Evolutionary conservation across 2,329 filamentous ascomycete genomes (phyloP), one percentile per base, ranked within the genome.

Genomic region (Aspergillus sp.): DNA sequence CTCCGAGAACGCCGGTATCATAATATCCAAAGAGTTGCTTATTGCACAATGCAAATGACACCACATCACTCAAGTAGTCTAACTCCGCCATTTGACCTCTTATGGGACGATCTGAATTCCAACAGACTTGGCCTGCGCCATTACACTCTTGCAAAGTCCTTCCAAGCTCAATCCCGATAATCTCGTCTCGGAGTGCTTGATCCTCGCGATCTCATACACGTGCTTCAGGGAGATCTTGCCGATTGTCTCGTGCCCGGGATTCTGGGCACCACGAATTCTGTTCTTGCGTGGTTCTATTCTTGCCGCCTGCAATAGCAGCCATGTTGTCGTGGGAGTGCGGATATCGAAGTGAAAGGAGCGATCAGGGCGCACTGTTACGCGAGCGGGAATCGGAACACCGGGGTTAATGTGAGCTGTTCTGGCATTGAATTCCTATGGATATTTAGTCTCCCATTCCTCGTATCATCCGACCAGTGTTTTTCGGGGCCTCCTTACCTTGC

Each of bases 131-230:
- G 88, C 87, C 75, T 90, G 88, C 64, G 80, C 87, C 65, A 93
- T 90, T 60, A 93, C 80, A 54, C 86, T 85, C 76, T 83, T 87
- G 77, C 89, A 91, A 27, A 93, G 70, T 1, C 88, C 87, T 72
- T 91, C 82, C 53, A 93, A 75, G 48, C 84, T 82, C 67, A 91
- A 72, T 2, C 89, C 90, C 2, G 89, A 91, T 61, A 93, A 76
- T 58, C 90, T 83, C 61, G 87, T 78, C 76, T 95, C 90, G 53
- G 83, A 80, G 65, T 91, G 89, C 83, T 99, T 99, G 71, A 99
- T 96, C 82, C 91, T 93, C 64, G 95, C 95, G 76, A 99, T 98
- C 79, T 98, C 93, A 78, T 92, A 98, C 20, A 99, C 81, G 78
- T 99, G 95, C 82, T 99, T 99, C 70, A 99, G 79, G 68, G 89